Evolutionary conservation across 148 eudicot species (phyloP).

Genomic region (Heliamphora exappendiculata): DNA sequence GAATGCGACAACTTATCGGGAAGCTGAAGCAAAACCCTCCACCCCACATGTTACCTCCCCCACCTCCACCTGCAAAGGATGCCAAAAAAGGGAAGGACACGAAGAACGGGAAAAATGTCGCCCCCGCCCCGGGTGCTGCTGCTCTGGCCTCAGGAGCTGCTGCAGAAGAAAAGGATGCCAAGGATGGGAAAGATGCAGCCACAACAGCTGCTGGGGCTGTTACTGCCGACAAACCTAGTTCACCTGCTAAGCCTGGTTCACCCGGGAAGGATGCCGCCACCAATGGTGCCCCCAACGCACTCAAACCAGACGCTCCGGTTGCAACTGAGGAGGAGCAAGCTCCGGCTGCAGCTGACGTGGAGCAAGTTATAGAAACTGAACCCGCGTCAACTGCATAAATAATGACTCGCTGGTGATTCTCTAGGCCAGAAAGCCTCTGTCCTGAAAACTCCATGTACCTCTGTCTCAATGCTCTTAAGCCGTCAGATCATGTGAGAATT

Average conservation of each 20-base stretch:
- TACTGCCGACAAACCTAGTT: slow-evolving; percentile 9
- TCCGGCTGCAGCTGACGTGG: slow-evolving; percentile 11
- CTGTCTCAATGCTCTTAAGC: too few species aligned
- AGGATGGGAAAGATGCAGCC: slow-evolving; percentile 2
- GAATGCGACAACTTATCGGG: slow-evolving; percentile 35
- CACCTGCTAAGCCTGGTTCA: slow-evolving; percentile 17
- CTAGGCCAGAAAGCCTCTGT: too few species aligned
- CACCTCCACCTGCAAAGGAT: slow-evolving; percentile 20
- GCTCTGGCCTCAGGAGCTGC: not conserved
- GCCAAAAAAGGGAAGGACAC: slow-evolving; percentile 16
- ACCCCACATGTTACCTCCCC: slow-evolving; percentile 40
- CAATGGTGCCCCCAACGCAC: not conserved
- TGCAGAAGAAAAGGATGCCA: slow-evolving; percentile 9
- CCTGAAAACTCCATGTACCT: too few species aligned
- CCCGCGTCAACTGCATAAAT: slow-evolving; percentile 2
- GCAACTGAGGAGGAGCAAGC: slow-evolving; percentile 11
- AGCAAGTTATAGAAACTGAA: slow-evolving; percentile 17
- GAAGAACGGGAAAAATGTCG: slow-evolving; percentile 18
- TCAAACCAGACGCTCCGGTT: slow-evolving; percentile 9
- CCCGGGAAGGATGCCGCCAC: slow-evolving; percentile 9
- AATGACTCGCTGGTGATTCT: not conserved
- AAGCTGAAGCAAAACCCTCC: slow-evolving; percentile 47
- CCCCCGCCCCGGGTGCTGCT: too few species aligned
- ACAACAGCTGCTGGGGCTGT: slow-evolving; percentile 7
- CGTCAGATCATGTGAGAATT: too few species aligned